These are phyloP conservation scores for Epipyxis sp. DNA, from an alignment of 108 stramenopile species.

Conservation along the genomic window DNA sequence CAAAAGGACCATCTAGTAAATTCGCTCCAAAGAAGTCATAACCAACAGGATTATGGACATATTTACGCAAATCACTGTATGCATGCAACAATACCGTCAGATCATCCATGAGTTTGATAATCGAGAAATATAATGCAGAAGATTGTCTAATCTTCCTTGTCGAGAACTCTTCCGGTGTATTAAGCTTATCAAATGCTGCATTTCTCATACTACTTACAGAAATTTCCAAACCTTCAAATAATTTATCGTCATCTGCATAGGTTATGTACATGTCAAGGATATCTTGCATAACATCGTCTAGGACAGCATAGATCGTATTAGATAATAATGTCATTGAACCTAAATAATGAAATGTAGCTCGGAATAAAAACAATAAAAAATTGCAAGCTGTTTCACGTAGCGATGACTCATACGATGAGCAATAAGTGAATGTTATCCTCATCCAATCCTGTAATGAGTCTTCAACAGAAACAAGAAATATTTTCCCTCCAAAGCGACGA, in stretches of 20 bases:
- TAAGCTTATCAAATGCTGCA: not conserved
- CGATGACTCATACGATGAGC: not conserved
- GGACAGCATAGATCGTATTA: conserved; percentile 5
- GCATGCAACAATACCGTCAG: not conserved
- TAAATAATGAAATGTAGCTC: conserved; percentile 4
- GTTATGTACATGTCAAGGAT: not conserved
- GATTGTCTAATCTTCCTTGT: no score
- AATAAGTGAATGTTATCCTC: not conserved
- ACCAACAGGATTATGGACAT: not conserved
- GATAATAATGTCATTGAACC: not conserved
- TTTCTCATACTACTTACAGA: not conserved
- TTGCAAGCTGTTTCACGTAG: not conserved
- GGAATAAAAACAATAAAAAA: conserved; percentile 15
- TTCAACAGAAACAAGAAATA: not conserved
- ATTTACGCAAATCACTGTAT: not conserved
- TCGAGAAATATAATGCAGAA: conserved; percentile 5
- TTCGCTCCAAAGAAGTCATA: conserved; percentile 24
- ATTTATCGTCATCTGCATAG: not conserved
- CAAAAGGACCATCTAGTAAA: conserved; percentile 13
- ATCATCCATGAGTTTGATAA: not conserved
- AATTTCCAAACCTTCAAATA: not conserved
- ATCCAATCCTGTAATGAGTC: conserved; percentile 31
- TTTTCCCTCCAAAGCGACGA: not conserved
- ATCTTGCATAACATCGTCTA: not conserved
- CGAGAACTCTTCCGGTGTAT: not conserved